Evolutionary conservation across 345 rosid genomes (phyloP).

Genomic region (Excoecaria agallocha): DNA sequence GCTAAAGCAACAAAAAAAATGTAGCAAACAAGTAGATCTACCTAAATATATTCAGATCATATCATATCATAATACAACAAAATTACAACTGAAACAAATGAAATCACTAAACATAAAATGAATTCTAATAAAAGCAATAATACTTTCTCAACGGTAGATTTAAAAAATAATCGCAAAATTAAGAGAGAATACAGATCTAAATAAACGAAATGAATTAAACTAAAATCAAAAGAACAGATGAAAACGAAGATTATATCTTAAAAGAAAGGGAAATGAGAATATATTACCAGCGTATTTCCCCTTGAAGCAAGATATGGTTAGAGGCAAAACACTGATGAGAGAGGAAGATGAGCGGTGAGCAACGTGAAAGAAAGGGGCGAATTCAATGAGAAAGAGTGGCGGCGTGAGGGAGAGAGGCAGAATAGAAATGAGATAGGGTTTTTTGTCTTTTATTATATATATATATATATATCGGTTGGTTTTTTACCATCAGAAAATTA

Average conservation of each 20-base stretch:
- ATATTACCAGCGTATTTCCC: slow-evolving; percentile 71
- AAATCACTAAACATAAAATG: not conserved
- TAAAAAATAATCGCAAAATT: not conserved
- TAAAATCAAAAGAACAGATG: too few relatives aligned
- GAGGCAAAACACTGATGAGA: too few relatives aligned
- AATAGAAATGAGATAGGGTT: too few relatives aligned
- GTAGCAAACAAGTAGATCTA: not conserved
- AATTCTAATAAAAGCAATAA: not conserved
- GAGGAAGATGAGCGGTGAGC: too few relatives aligned
- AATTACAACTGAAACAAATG: not conserved
- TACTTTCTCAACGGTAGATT: not conserved
- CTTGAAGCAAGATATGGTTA: slow-evolving; percentile 65
- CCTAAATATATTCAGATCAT: not conserved
- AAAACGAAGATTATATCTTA: not conserved
- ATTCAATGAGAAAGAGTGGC: too few relatives aligned
- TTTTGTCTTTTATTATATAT: too few relatives aligned
- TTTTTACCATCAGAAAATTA: too few relatives aligned
- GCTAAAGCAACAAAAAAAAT: too few relatives aligned
- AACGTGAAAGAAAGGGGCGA: too few relatives aligned
- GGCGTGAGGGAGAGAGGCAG: too few relatives aligned
- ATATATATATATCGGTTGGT: too few relatives aligned
- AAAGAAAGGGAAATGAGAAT: not conserved
- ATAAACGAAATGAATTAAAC: not conserved
- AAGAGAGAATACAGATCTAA: not conserved
- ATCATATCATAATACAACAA: not conserved